Conservation (phyloP, 2,329 filamentous ascomycete species). For the Claviceps spartinae region DNA sequence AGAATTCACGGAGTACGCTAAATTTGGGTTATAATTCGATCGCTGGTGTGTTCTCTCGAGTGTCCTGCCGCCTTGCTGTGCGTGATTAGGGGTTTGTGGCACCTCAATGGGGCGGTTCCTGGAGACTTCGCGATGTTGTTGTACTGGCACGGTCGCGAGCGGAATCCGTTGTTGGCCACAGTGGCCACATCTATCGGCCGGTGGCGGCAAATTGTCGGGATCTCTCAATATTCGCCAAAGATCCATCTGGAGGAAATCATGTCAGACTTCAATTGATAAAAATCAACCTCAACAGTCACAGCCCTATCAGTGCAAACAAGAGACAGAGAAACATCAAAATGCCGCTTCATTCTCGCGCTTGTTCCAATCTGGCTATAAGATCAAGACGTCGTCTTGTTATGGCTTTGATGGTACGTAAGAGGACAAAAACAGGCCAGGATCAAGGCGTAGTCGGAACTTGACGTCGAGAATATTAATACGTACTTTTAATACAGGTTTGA, state of each 20-base stretch:
- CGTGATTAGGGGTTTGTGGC: too few relatives aligned
- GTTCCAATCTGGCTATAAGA: background rate
- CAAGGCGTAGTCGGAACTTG: too few relatives aligned
- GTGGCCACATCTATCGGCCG: too few relatives aligned
- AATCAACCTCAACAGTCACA: slow-evolving; percentile 23
- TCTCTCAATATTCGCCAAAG: background rate
- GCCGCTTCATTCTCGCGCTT: background rate
- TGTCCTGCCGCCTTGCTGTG: too few relatives aligned
- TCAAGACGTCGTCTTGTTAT: background rate
- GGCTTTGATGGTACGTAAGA: background rate
- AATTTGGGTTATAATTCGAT: too few relatives aligned
- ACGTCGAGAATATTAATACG: background rate
- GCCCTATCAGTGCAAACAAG: slow-evolving; percentile 2
- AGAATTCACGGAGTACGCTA: too few relatives aligned
- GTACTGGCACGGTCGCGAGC: too few relatives aligned
- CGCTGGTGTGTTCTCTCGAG: background rate
- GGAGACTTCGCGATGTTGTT: too few relatives aligned
- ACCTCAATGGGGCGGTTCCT: too few relatives aligned
- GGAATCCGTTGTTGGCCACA: too few relatives aligned
- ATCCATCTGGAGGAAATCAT: slow-evolving; percentile 18
- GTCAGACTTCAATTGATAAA: slow-evolving; percentile 19
- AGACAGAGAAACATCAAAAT: background rate
- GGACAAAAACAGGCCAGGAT: background rate
- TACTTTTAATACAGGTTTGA: background rate
- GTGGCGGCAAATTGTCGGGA: too few relatives aligned